These are phyloP conservation scores for Hymenoscyphus fraxineus DNA, from an alignment of 2,329 filamentous ascomycete genomes.

Conservation along the genomic window DNA sequence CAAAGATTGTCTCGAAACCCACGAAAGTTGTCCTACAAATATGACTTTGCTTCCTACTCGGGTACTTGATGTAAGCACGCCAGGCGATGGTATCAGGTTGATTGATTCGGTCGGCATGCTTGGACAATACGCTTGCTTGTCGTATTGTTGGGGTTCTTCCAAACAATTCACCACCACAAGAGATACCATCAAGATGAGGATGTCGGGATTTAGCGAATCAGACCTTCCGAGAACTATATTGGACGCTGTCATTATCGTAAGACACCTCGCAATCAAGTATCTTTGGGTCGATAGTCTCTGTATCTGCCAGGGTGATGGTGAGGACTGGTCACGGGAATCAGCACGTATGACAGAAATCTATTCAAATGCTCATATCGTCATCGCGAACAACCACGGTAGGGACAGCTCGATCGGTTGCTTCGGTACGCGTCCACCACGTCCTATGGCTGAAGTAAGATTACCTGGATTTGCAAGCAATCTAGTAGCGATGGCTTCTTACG, in stretches of 20 bases:
- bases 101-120: neutral
- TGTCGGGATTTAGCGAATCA: neutral
- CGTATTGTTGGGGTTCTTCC: neutral
- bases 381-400: neutral
- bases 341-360: conserved; percentile 33
- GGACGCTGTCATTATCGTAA: neutral
- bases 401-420: neutral
- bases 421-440: neutral
- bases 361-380: neutral
- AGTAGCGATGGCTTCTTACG: neutral
- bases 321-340: conserved; percentile 17
- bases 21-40: neutral
- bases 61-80: neutral
- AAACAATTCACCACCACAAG: neutral
- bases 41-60: neutral
- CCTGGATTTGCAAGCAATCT: neutral
- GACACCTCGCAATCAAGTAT: conserved; percentile 3
- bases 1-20: neutral
- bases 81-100: neutral
- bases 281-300: conserved; percentile 22
- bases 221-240: neutral
- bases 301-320: conserved; percentile 18
- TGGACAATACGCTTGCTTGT: neutral
- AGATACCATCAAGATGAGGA: neutral
- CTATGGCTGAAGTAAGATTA: neutral